Conservation (phyloP, 768 basidiomycete genomes). For the Strobilomyces echinocephalus region DNA sequence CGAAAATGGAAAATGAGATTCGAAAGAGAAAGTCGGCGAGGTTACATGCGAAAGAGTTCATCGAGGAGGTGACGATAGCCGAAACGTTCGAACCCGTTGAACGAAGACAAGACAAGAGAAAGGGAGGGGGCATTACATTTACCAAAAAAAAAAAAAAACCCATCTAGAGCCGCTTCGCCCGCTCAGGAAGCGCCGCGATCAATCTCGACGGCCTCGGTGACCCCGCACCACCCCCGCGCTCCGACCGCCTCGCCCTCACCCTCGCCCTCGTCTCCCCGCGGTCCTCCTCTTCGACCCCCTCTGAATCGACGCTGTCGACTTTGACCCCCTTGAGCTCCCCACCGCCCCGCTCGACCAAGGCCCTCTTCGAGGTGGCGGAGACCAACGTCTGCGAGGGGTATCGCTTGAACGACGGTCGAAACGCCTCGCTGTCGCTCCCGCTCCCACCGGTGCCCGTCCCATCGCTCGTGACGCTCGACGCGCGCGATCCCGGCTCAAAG, state of each 20-base stretch:
- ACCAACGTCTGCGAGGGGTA: constrained; percentile 70
- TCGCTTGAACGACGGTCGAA: constrained; percentile 67
- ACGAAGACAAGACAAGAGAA: not conserved
- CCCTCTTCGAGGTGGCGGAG: constrained; percentile 52
- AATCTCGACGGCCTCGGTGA: constrained; percentile 21
- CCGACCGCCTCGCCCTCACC: not conserved
- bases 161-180: constrained; percentile 22
- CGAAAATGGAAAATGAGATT: no score
- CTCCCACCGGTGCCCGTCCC: constrained; percentile 30
- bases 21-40: no score
- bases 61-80: not conserved
- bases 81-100: not conserved
- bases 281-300: not conserved
- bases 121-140: not conserved
- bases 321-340: constrained; percentile 15
- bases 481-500: constrained; percentile 25
- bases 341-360: constrained; percentile 34
- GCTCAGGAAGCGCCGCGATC: constrained; percentile 29
- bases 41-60: no score
- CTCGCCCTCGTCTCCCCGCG: not conserved
- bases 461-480: constrained; percentile 31
- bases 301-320: not conserved
- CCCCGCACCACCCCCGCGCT: constrained; percentile 9
- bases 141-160: no score
- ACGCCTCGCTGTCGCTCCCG: constrained; percentile 29